Percentiles rank a stretch among this genome's conserved stretches.
phyloP scores from a whole-genome alignment of 202 grass and related monocot species.

The Panicum virgatum region DNA sequence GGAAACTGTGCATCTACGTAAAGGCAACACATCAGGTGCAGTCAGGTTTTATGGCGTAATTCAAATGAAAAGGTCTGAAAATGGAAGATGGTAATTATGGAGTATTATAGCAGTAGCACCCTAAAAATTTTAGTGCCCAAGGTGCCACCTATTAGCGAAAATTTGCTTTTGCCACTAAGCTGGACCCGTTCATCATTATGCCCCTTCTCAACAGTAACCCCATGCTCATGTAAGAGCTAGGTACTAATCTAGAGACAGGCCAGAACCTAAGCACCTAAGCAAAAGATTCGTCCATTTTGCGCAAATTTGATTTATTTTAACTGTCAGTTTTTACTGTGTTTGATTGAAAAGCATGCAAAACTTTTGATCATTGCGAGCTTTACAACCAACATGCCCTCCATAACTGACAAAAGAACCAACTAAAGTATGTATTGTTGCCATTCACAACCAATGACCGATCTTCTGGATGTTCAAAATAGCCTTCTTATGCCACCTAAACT shows the following conservation, averaged over 20 bases:
- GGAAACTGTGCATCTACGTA: not conserved
- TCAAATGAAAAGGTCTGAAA: not conserved
- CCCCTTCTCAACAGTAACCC: not conserved
- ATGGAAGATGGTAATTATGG: not conserved
- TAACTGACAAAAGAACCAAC: not conserved
- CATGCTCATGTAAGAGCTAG: not conserved
- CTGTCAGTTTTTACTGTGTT: not conserved
- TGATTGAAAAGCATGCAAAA: slow-evolving; percentile 2
- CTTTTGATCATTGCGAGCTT: not conserved
- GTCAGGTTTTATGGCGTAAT: not conserved
- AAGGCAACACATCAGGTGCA: not conserved
- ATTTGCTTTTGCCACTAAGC: not conserved
- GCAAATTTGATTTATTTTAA: not conserved
- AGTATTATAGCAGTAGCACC: not conserved
- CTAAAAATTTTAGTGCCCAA: not conserved
- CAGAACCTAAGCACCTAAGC: no score
- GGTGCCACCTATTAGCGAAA: not conserved
- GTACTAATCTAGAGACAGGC: not conserved
- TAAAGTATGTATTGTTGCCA: not conserved
- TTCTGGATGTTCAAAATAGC: not conserved
- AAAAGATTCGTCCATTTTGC: not conserved
- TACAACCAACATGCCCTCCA: not conserved
- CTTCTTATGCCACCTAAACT: not conserved
- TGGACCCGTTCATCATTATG: not conserved
- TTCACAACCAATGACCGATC: not conserved